Base-by-base conservation (phyloP, 2,329 filamentous ascomycete species). In the Juglanconis sp. region DNA sequence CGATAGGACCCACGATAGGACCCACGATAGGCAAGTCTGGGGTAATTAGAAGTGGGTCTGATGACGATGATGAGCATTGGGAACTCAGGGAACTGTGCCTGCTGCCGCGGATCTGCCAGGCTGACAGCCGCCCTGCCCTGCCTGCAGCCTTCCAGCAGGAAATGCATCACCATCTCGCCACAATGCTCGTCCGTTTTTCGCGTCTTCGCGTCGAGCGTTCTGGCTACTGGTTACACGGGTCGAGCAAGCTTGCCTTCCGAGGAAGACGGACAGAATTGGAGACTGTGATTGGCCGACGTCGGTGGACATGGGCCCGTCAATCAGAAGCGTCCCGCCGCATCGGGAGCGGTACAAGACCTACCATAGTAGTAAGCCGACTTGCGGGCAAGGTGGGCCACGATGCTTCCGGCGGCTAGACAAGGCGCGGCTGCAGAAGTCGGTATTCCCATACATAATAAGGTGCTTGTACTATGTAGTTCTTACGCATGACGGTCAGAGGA, bases 121-220 rank as follows among this genome's bases (percentile, higher is more conserved):
- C 50, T 49, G 57, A 59, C 57, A 55, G 57, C 51, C 52, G 52
- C 57, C 57, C 57, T 59, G 51, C 53, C 30, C 32, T 9, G 35
- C 24, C n/a, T 9, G n/a, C 32, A 38, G 7, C 3, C n/a, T 24
- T 24, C 24, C 24, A 24, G 24, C 24, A 42, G 8, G 7, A 35
- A 42, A 30, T 15, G 11, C 9, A 42, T 53, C 32, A 46, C 31
- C 53, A 34, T 17, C 53, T 35, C 53, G 51, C 38, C 36, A 53
- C n/a, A 36, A 53, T 34, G 8, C 31, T 49, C 11, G 47, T 15
- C 47, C 7, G 17, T 10, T 9, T 42, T 42, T 42, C 38, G 38
- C 38, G n/a, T 4, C 38, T 42, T 42, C 38, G 10, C 7, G 38
- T 24, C 24, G 24, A 24, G 24, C 24, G 24, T 24, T 24, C 24